Evolutionary conservation across 352 stramenopile genomes (phyloP), one percentile per base, ranked within the genome.

Genomic region (Globisporangium okanoganense): DNA sequence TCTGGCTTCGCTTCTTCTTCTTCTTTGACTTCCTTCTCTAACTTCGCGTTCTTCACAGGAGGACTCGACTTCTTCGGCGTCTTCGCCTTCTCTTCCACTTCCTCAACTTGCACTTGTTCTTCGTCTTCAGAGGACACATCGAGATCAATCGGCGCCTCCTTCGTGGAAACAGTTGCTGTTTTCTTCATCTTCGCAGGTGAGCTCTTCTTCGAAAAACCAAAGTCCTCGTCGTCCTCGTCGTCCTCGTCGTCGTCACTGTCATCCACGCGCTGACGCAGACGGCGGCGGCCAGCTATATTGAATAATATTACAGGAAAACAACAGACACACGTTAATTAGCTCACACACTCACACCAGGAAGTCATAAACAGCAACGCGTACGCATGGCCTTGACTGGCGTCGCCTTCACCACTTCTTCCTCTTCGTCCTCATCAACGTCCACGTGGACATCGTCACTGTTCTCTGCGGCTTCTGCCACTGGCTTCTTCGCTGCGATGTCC

Each of bases 191-290:
- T 64, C 3, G 22, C 41, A 2, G 22, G 20, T 18, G 67, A 20
- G 27, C 35, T 62, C 13, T 51, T 38, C 1, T 48, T 69, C 33
- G 75, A 61, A 13, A 87, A 36, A 41, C 82, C 63, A 62, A 72
- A 35, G 38, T 81, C 73, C 24, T 69, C 78, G 16, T 85, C 79
- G 0, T 80, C 73, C 24, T 69, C 78, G 16, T 85, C 79, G 0
- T 80, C 38, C 13, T 44, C 38, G 0, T 88, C 70, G 12, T 73
- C 73, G 12, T 87, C 62, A 16, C 62, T 68, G n/a, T 56, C 56
- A 8, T 38, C 73, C 5, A 88, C 61, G 1, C 78, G 73, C 69
- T 89, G 80, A 7, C 80, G 78, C 5, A 92, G 64, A 58, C 82
- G 78, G 56, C 80, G 69, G 10, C 82, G 78, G 25, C 79, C 80